Evolutionary conservation across 2,329 filamentous ascomycete species (phyloP).

Genomic region (Hymenoscyphus fructigenus): DNA sequence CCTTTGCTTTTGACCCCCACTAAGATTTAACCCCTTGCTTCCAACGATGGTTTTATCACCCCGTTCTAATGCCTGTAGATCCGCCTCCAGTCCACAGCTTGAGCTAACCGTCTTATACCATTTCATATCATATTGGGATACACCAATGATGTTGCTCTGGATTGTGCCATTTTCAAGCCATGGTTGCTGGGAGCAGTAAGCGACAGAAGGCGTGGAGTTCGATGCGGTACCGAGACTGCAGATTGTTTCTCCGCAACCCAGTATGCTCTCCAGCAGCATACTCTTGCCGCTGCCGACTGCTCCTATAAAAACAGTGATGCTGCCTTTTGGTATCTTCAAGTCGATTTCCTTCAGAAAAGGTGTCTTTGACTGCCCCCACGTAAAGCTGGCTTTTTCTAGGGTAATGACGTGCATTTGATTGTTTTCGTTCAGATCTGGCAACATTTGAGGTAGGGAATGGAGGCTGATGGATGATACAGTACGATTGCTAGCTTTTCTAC

Average conservation of each 20-base stretch:
- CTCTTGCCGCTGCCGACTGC: conserved; percentile 44
- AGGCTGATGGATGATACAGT: background rate
- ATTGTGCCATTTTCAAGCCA: conserved; percentile 45
- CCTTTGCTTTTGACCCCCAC: conserved; percentile 27
- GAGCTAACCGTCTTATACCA: conserved; percentile 27
- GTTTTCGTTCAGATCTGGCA: background rate
- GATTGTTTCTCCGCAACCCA: conserved; percentile 24
- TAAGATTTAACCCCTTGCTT: conserved; percentile 33
- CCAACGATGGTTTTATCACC: conserved; percentile 31
- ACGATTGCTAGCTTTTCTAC: background rate
- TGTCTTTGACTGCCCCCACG: background rate
- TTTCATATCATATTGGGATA: conserved; percentile 26
- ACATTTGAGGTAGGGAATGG: too few relatives aligned
- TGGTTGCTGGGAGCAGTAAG: conserved; percentile 45
- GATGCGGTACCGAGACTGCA: conserved; percentile 4
- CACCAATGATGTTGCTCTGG: conserved; percentile 41
- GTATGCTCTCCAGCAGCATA: conserved; percentile 25
- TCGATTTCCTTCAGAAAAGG: conserved; percentile 75
- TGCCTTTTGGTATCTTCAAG: conserved; percentile 72
- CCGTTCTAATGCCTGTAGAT: conserved; percentile 24
- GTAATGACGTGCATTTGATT: background rate
- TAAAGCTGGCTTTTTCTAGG: background rate
- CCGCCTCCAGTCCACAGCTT: conserved; percentile 23
- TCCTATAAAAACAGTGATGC: conserved; percentile 65
- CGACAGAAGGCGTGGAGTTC: conserved; percentile 18